Conservation (phyloP, 805 yeast genomes). For the Myxozyma vanderwaltii region DNA sequence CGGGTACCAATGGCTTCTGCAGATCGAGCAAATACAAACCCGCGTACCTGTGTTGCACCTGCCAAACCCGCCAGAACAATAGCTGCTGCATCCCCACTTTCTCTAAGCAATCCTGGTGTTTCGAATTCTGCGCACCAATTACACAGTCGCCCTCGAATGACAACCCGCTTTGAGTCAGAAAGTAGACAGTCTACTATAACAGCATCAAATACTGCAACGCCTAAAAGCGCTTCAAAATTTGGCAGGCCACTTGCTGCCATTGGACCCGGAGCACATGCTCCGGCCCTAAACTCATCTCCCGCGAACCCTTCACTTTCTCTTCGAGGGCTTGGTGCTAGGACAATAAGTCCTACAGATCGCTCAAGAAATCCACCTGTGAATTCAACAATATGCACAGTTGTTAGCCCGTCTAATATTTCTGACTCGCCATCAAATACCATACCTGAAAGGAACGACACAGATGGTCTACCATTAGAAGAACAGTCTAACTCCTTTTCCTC, state of each 20-base stretch:
- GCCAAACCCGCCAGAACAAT: neutral
- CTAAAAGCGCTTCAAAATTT: neutral
- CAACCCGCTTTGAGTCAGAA: neutral
- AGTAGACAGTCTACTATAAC: neutral
- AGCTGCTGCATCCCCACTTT: conserved; percentile 6
- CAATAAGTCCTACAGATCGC: conserved; percentile 23
- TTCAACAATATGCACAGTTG: neutral
- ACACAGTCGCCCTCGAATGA: neutral
- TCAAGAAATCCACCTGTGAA: neutral
- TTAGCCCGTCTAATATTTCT: too few species aligned
- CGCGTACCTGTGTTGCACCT: neutral
- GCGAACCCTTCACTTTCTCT: neutral
- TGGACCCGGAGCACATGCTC: neutral
- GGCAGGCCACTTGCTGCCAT: neutral
- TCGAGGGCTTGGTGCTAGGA: conserved; percentile 22
- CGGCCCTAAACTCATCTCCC: neutral
- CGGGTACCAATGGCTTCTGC: neutral
- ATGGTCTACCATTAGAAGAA: neutral
- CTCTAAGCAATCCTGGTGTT: conserved; percentile 10
- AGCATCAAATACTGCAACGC: neutral
- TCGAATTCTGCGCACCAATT: conserved; percentile 6
- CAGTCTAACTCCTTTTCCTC: neutral
- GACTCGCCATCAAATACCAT: neutral
- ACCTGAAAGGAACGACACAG: neutral
- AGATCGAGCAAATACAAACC: neutral